Conservation (phyloP, 768 basidiomycete genomes). For the Leucogyrophana mollusca region DNA sequence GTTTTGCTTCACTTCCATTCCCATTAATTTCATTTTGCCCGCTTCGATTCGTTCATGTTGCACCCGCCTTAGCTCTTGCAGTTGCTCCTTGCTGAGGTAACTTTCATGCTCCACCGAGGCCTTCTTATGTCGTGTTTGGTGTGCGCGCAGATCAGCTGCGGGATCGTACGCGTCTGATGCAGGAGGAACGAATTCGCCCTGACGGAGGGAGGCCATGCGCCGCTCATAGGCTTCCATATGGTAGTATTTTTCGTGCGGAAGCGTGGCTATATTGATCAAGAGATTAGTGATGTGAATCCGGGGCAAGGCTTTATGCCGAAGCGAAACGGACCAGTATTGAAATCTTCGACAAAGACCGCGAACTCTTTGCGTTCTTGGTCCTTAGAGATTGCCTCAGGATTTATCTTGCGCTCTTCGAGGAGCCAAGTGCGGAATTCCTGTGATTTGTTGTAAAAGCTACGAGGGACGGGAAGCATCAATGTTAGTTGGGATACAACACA, state of each 20-base stretch:
- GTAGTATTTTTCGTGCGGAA: constrained; percentile 95
- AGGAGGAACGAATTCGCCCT: constrained; percentile 80
- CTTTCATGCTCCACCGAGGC: constrained; percentile 64
- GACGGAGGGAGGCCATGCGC: constrained; percentile 80
- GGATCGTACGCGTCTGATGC: constrained; percentile 76
- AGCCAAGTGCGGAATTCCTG: constrained; percentile 92
- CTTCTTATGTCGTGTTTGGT: constrained; percentile 70
- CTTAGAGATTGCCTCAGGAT: constrained; percentile 85
- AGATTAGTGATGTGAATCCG: constrained; percentile 1
- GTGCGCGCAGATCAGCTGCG: constrained; percentile 79
- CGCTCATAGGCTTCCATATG: constrained; percentile 83
- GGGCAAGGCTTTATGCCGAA: background rate
- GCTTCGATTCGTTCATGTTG: constrained; percentile 87
- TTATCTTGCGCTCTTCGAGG: constrained; percentile 87
- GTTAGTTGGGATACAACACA: too few relatives aligned
- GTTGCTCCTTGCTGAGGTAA: constrained; percentile 75
- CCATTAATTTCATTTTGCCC: constrained; percentile 82
- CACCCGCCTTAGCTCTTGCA: constrained; percentile 77
- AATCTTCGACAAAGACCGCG: constrained; percentile 77
- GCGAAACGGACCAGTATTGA: constrained; percentile 61
- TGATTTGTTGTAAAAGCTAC: constrained; percentile 76
- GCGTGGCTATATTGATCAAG: constrained; percentile 56
- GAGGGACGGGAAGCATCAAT: constrained; percentile 7
- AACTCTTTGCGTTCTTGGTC: constrained; percentile 88
- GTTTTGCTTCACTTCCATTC: constrained; percentile 82